phyloP scores from a whole-genome alignment of 163 green algal genomes.

The Prototheca cutis region DNA sequence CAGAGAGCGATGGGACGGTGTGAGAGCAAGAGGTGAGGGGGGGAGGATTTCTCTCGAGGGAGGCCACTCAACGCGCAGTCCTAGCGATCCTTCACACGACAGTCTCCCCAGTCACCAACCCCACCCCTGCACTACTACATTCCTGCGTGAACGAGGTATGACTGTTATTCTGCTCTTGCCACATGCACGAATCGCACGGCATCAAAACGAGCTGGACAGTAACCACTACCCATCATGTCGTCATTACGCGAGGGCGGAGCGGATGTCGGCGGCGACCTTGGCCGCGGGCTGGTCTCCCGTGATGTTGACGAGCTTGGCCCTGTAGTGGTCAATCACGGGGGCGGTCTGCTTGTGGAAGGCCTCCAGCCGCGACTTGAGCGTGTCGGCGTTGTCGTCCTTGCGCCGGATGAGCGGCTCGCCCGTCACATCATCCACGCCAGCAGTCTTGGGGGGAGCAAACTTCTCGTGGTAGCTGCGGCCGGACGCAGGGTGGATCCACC shows the following conservation, averaged over 20 bases:
- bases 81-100: too few relatives aligned
- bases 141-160: too few relatives aligned
- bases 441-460: conserved; percentile 84
- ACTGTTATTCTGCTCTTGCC: too few relatives aligned
- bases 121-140: too few relatives aligned
- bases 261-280: conserved; percentile 65
- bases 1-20: too few relatives aligned
- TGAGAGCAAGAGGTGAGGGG: too few relatives aligned
- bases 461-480: conserved; percentile 95
- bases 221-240: too few relatives aligned
- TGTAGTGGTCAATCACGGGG: conserved; percentile 83
- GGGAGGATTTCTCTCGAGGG: too few relatives aligned
- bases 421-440: conserved; percentile 86
- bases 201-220: too few relatives aligned
- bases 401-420: conserved; percentile 74
- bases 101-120: too few relatives aligned
- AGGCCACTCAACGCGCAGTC: too few relatives aligned
- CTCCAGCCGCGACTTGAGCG: conserved; percentile 75
- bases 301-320: conserved; percentile 53
- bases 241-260: conserved; percentile 44
- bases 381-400: conserved; percentile 94
- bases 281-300: conserved; percentile 53
- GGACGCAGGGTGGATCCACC: conserved; percentile 80
- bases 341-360: conserved; percentile 87
- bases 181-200: too few relatives aligned